These are phyloP conservation scores for Vitis rupestris DNA, from an alignment of 164 flowering plant species.

Conservation along the genomic window DNA sequence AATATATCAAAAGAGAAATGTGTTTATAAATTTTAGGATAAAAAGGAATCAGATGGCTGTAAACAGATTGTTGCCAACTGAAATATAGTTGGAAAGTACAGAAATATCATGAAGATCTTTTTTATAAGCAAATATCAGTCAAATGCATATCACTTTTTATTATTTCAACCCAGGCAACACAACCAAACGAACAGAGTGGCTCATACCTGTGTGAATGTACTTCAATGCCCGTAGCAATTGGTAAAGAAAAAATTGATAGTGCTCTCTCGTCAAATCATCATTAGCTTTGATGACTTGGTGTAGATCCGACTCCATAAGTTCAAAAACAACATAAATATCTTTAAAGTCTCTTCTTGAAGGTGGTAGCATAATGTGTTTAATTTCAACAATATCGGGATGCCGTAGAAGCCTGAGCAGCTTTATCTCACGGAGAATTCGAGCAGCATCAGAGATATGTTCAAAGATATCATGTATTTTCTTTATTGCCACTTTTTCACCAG, in stretches of 20 bases:
- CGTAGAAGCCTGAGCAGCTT: slow-evolving; percentile 84
- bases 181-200: background rate
- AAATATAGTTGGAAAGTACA: background rate
- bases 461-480: slow-evolving; percentile 81
- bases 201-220: slow-evolving; percentile 83
- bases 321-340: slow-evolving; percentile 92
- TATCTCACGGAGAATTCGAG: slow-evolving; percentile 88
- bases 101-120: background rate
- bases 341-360: slow-evolving; percentile 84
- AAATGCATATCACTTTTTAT: background rate
- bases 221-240: slow-evolving; percentile 87
- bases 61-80: background rate
- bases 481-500: slow-evolving; percentile 78
- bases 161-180: background rate
- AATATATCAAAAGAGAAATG: background rate
- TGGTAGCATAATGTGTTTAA: slow-evolving; percentile 88
- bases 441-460: slow-evolving; percentile 89
- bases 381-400: slow-evolving; percentile 94
- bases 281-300: slow-evolving; percentile 94
- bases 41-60: background rate
- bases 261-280: slow-evolving; percentile 83
- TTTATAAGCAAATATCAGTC: background rate
- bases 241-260: slow-evolving; percentile 90
- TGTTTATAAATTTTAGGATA: no score
- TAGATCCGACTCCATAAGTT: slow-evolving; percentile 95